Evolutionary conservation across 2,329 filamentous ascomycete species (phyloP), one percentile per base, ranked within the genome.

Genomic region (Orbilia blumenaviensis): DNA sequence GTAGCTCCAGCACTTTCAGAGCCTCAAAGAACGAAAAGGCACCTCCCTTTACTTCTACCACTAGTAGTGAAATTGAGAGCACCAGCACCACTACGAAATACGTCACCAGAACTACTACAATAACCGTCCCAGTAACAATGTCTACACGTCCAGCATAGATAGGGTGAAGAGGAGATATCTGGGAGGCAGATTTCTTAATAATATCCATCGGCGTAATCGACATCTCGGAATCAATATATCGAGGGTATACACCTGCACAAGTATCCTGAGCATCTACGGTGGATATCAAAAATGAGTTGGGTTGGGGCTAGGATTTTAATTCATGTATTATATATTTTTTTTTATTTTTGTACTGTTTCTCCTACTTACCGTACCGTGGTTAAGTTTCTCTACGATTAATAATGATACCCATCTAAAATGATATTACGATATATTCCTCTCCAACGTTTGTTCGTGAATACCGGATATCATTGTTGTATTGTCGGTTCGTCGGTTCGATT

Each of bases 71-170:
- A 29, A 14, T 25, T 7, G 44, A 36, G 38, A 46, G 67, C 34
- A 72, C 67, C 2, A 38, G 38, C 16, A 72, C 67, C 1, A 72
- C 67, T 8, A 72, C 67, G 18, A 72, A 44, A 52, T 64, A 41
- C 21, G 38, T 72, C 9, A 72, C 67, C 16, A 72, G 56, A 9
- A 58, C 38, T 10, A 72, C 67, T 6, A 72, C 67, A 8, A 32
- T 72, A 29, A 66, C 60, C 10, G 18, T 72, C 29, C 48, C 67
- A 14, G 56, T 71, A 3, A 71, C 66, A 14, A 14, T 63, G 29
- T 48, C 58, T 12, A 34, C 66, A n/a, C 52, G 41, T 42, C 50
- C 34, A 10, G n/a, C 54, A n/a, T 18, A 21, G 21, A 2, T 66
- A 66, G 14, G n/a, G 32, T 7, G n/a, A n/a, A 12, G n/a, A 21